Evolutionary conservation across 148 eudicot species (phyloP).

Genomic region (Chenopodium suecicum): DNA sequence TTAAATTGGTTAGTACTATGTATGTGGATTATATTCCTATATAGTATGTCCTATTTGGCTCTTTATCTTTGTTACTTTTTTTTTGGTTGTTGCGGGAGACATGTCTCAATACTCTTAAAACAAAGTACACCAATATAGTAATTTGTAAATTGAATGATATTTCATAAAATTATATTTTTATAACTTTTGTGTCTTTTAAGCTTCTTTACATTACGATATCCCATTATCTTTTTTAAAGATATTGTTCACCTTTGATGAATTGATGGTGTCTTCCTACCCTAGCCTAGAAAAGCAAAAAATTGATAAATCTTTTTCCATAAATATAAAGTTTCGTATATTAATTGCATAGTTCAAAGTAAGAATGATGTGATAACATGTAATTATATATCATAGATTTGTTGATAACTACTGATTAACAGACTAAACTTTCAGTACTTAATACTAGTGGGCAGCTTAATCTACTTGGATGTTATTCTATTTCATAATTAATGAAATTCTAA

Average conservation of each 20-base stretch:
- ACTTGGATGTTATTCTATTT: too few species aligned
- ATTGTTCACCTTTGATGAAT: constrained; percentile 9
- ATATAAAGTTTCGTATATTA: constrained; percentile 1
- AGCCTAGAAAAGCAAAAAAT: background rate
- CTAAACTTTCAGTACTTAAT: background rate
- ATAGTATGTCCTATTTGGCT: background rate
- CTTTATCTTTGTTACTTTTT: background rate
- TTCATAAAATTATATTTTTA: background rate
- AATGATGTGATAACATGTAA: constrained; percentile 9
- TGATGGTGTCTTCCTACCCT: background rate
- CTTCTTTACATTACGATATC: constrained; percentile 1
- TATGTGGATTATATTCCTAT: background rate
- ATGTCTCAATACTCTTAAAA: constrained; percentile 7
- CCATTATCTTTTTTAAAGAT: constrained; percentile 12
- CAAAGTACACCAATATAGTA: background rate
- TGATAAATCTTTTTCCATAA: background rate
- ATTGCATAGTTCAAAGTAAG: background rate
- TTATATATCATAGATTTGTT: background rate
- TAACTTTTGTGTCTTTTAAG: constrained; percentile 11
- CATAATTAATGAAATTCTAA: background rate
- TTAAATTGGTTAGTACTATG: background rate
- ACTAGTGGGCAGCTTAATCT: background rate
- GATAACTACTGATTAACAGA: constrained; percentile 2
- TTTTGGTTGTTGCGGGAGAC: background rate
- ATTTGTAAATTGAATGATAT: background rate